Percentiles rank a stretch among this genome's conserved stretches.
Conservation (phyloP, 2,329 filamentous ascomycete genomes). For the Didymella sp. region DNA sequence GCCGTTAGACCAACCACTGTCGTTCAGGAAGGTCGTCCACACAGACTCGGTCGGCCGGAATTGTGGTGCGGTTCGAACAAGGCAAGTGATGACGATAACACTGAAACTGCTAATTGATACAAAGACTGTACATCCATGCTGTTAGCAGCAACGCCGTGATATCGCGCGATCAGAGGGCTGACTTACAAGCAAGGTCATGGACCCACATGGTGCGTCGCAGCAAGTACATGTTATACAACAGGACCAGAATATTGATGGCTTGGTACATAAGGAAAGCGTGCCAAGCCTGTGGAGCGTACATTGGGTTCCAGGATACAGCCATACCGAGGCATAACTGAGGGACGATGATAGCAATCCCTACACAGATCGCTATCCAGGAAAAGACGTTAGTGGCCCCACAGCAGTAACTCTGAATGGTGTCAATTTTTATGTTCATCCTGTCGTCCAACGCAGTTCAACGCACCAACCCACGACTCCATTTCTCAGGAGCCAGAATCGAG, state of each 20-base stretch:
- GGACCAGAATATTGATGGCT: constrained; percentile 17
- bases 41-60: constrained; percentile 44
- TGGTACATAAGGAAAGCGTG: constrained; percentile 28
- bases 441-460: background rate
- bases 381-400: constrained; percentile 28
- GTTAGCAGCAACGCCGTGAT: background rate
- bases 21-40: constrained; percentile 56
- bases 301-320: constrained; percentile 18
- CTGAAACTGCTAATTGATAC: constrained; percentile 49
- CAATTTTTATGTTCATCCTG: background rate
- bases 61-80: constrained; percentile 48
- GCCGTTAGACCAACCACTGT: constrained; percentile 53
- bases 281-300: constrained; percentile 22
- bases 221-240: constrained; percentile 26
- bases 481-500: constrained; percentile 53
- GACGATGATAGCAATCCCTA: constrained; percentile 27
- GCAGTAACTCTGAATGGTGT: constrained; percentile 21
- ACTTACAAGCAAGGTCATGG: constrained; percentile 27
- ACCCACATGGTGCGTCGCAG: constrained; percentile 29
- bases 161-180: background rate
- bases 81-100: constrained; percentile 56
- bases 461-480: constrained; percentile 21
- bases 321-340: constrained; percentile 22
- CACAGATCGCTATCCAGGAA: constrained; percentile 25
- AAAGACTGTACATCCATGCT: constrained; percentile 8